Evolutionary conservation across 148 eudicot species (phyloP), one percentile per base, ranked within the genome.

Genomic region (Fallopia convolvulus): DNA sequence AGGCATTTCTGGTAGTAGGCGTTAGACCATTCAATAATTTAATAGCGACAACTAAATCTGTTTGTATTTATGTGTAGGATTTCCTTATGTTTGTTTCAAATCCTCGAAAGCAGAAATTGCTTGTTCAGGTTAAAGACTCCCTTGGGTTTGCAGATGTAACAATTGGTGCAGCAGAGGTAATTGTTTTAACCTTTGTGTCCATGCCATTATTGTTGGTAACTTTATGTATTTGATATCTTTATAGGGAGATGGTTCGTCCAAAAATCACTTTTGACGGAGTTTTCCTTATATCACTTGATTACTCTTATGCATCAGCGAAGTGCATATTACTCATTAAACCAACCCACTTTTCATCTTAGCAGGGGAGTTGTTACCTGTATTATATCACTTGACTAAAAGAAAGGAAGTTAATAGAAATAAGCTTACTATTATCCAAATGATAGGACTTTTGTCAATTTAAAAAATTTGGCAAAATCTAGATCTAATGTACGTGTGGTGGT

Each of bases 41-140:
- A 55, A 20, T 55, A 55, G 6, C 21, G 39, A 36, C 3, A 55
- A 55, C 61, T 55, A 7, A 3, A 55, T 18, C 8, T 55, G 20
- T 55, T 23, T 55, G 23, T 9, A 18, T 11, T 68, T 68, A 68
- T 79, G 77, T 41, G 41, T 87, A 93, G 97, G 99, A 94, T 81
- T 94, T 94, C 79, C 75, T 87, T 78, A 81, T 94, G 96, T 87
- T 92, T 82, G 99, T 92, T 80, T 78, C 85, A 15, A 85, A 94
- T 83, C 97, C 99, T 58, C 75, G 78, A 76, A 89, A 87, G 76
- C 89, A 94, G 78, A 92, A 78, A 82, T 78, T 94, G 79, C 82
- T 72, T 46, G 81, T 94, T 39, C 91, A 90, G 86, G 94, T 92
- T 44, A 87, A 89, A 75, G 99, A 94, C 79, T 81, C 93, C 71